Conservation (phyloP, 768 basidiomycete genomes). For the Lactarius indigo region DNA sequence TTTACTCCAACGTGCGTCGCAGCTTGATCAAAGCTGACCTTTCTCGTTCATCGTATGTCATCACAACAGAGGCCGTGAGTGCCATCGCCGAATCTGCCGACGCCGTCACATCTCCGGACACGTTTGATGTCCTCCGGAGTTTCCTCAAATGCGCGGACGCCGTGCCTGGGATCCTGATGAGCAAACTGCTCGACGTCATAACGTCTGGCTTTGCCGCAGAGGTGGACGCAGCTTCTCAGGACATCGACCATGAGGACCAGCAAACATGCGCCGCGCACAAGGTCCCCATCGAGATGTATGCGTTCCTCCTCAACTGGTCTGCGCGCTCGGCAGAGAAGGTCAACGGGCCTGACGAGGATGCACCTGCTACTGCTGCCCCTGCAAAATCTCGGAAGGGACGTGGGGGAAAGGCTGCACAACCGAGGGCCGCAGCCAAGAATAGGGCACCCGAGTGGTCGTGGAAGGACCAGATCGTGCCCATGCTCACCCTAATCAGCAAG, state of each 20-base stretch:
- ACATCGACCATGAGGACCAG: constrained; percentile 67
- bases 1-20: constrained; percentile 54
- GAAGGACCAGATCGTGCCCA: constrained; percentile 69
- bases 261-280: constrained; percentile 62
- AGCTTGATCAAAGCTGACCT: constrained; percentile 4
- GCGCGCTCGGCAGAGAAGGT: constrained; percentile 76
- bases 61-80: constrained; percentile 64
- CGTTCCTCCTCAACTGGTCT: constrained; percentile 92
- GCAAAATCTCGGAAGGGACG: constrained; percentile 53
- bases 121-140: constrained; percentile 80
- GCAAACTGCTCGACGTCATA: constrained; percentile 85
- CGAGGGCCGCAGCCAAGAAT: constrained; percentile 41
- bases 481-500: constrained; percentile 67
- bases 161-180: constrained; percentile 65
- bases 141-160: constrained; percentile 71
- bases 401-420: constrained; percentile 52
- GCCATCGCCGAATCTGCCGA: constrained; percentile 75
- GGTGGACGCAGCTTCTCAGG: constrained; percentile 65
- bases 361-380: constrained; percentile 41
- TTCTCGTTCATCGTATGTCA: constrained; percentile 5
- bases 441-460: constrained; percentile 59
- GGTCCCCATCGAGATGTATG: constrained; percentile 81
- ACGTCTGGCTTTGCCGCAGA: constrained; percentile 70
- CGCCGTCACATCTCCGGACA: constrained; percentile 58
- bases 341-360: constrained; percentile 49